Conservation (phyloP, 2,329 filamentous ascomycete genomes). For the Fusarium ramigenum region DNA sequence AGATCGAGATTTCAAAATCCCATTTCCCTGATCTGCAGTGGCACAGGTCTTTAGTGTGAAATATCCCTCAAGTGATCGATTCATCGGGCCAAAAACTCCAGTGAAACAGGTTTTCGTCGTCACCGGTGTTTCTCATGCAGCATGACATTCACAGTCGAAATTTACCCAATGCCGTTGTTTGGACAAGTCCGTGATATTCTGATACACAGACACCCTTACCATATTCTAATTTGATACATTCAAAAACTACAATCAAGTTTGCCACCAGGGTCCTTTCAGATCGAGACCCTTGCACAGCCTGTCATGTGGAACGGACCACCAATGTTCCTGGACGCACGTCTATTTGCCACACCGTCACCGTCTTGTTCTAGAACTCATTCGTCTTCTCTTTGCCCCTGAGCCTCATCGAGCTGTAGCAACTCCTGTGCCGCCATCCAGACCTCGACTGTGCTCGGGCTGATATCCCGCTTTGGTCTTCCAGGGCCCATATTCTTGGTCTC, state of each 20-base stretch:
- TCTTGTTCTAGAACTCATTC: not conserved
- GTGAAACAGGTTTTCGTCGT: not conserved
- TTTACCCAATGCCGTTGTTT: not conserved
- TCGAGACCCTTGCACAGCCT: not conserved
- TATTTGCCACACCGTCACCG: not conserved
- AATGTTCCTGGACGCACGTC: not conserved
- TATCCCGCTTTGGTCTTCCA: conserved; percentile 7
- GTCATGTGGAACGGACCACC: not conserved
- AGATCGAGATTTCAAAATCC: conserved; percentile 3
- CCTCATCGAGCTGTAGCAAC: conserved; percentile 41
- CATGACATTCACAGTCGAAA: not conserved
- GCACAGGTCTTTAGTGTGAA: not conserved
- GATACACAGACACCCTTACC: conserved; percentile 17
- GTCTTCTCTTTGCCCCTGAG: not conserved
- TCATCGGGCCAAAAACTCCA: not conserved
- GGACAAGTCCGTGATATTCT: conserved; percentile 6
- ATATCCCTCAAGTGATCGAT: not conserved
- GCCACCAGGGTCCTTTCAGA: conserved; percentile 6
- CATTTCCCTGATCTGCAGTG: not conserved
- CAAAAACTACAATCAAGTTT: conserved; percentile 2
- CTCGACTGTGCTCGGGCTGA: conserved; percentile 38
- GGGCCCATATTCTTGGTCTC: not conserved
- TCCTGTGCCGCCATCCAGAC: conserved; percentile 48
- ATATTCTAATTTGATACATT: conserved; percentile 6
- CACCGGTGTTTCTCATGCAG: not conserved